A percentile compares a stretch with the other conserved stretches of the same genome.
phyloP scores from a whole-genome alignment of 805 yeast species.

The Cyberlindnera euphorbiiphila region DNA sequence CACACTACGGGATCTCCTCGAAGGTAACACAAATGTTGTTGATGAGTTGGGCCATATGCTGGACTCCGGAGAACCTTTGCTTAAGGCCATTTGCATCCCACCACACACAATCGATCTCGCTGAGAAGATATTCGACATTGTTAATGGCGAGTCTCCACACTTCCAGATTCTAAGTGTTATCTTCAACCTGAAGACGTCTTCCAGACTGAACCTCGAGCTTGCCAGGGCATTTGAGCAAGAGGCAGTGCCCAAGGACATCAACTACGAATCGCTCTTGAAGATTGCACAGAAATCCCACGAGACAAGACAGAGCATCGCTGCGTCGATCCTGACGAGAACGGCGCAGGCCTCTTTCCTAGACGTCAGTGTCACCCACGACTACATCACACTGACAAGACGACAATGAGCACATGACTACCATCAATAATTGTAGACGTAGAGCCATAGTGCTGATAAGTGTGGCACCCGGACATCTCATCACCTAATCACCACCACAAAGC shows the following conservation, averaged over 20 bases:
- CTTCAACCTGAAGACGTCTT: constrained; percentile 10
- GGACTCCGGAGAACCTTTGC: too few relatives aligned
- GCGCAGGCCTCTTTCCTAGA: constrained; percentile 14
- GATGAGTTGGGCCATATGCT: too few relatives aligned
- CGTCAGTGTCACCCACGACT: constrained; percentile 7
- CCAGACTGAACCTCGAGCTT: constrained; percentile 12
- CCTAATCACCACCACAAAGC: too few relatives aligned
- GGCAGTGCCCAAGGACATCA: constrained; percentile 5
- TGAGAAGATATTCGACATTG: constrained; percentile 9
- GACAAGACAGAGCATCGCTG: constrained; percentile 1
- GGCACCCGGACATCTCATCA: too few relatives aligned
- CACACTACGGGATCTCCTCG: constrained; percentile 2
- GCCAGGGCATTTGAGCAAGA: neutral
- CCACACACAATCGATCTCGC: constrained; percentile 12
- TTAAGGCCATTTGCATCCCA: constrained; percentile 18
- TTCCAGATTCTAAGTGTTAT: constrained; percentile 8
- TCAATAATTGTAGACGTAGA: too few relatives aligned
- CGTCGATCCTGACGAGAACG: constrained; percentile 10
- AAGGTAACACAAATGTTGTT: constrained; percentile 6
- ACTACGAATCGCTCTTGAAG: constrained; percentile 16
- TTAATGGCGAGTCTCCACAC: constrained; percentile 3
- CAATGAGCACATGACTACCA: too few relatives aligned
- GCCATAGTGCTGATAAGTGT: too few relatives aligned
- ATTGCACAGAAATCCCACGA: constrained; percentile 12
- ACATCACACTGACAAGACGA: constrained; percentile 6